Base-by-base conservation (phyloP, 352 stramenopile genomes). In the Pythium rhizo-oryzae region DNA sequence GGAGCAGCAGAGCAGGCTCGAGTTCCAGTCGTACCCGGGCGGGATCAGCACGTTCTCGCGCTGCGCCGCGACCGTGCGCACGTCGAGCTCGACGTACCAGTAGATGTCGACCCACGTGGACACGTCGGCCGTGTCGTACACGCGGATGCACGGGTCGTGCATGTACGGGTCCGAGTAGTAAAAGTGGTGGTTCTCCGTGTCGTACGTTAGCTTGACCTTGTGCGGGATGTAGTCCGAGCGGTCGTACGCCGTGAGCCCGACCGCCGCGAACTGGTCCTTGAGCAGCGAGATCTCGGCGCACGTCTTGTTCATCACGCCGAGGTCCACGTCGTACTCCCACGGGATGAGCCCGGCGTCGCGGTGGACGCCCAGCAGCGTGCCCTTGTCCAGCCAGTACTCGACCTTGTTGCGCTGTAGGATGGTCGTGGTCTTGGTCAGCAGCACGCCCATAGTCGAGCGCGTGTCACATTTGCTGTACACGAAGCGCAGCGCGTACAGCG, bases 381-480 rank as follows among this genome's bases (percentile, higher is more conserved):
- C 84, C 67, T 91, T 92, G 77, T 94, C 85, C 23, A 94, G 80
- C 85, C 85, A 94, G 59, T 92, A 94, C 76, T 94, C 80, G 70
- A 94, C 54, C 39, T 82, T 71, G 72, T 92, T 78, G 57, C 66
- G 72, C 62, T 90, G 76, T 4, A 93, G 71, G 44, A 93, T 85
- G 2, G 44, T 69, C 15, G 82, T 82, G 24, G 85, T 90, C 68
- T 87, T 91, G 46, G 76, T 90, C 62, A 93, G 71, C 51, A 93
- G 60, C 71, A 71, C 72, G 35, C 80, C 75, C 85, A 93, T 93
- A 58, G 86, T 80, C 62, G 62, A 66, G 50, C 85, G 82, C 16
- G 85, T 93, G 74, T 93, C 85, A 65, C 85, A 93, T 67, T 93
- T 93, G 57, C 75, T 71, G 62, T 89, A 91, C 44, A 91, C 39